A percentile compares a stretch with the other conserved stretches of the same genome.
phyloP scores from a whole-genome alignment of 2,329 filamentous ascomycete species.

The Claviceps lovelessii region DNA sequence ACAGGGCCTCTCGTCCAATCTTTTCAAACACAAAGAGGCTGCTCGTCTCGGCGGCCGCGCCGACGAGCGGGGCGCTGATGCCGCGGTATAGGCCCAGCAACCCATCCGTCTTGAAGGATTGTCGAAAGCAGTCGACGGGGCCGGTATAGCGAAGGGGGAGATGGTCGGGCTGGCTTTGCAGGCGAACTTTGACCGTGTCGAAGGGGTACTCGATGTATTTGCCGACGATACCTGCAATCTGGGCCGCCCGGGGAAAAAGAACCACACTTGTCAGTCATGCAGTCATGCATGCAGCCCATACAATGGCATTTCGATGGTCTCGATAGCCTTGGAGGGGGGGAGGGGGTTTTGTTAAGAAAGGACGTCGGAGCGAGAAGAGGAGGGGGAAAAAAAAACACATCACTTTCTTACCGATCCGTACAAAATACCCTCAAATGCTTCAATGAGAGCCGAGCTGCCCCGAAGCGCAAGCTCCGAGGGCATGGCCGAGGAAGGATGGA shows the following conservation, averaged over 20 bases:
- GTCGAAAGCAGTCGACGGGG: conserved; percentile 82
- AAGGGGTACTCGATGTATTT: conserved; percentile 98
- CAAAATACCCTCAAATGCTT: conserved; percentile 71
- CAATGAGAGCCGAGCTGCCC: conserved; percentile 32
- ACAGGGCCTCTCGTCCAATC: conserved; percentile 53
- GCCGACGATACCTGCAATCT: conserved; percentile 73
- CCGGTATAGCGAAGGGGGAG: conserved; percentile 70
- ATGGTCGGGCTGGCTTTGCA: conserved; percentile 87
- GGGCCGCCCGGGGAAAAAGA: neutral
- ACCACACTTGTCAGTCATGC: neutral
- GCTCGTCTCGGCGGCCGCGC: conserved; percentile 83
- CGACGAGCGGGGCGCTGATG: conserved; percentile 78
- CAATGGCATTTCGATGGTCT: too few species aligned
- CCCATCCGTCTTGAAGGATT: conserved; percentile 71
- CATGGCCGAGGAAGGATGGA: conserved; percentile 11
- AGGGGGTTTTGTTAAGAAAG: too few species aligned
- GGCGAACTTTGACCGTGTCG: conserved; percentile 92
- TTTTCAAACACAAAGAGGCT: conserved; percentile 87
- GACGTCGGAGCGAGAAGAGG: too few species aligned
- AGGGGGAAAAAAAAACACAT: neutral
- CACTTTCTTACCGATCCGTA: conserved; percentile 65
- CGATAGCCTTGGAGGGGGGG: too few species aligned
- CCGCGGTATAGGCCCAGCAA: conserved; percentile 74
- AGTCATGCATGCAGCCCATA: too few species aligned
- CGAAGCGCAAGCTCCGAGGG: conserved; percentile 16